Evolutionary conservation across 2,329 filamentous ascomycete species (phyloP).

Genomic region (Lachnellula hyalina): DNA sequence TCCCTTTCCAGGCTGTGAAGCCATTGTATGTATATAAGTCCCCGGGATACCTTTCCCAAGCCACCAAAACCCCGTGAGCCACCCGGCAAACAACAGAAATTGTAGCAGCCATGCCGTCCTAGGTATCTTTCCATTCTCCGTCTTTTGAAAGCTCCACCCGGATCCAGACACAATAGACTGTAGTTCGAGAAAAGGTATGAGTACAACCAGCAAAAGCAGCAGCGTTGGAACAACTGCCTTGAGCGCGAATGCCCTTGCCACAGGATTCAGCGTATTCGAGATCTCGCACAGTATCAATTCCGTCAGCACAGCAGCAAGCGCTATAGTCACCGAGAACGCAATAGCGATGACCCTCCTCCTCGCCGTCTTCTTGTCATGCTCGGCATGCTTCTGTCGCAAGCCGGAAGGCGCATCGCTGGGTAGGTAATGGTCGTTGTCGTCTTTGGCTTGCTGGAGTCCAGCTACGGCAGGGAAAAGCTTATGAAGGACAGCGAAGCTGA

Average conservation of each 20-base stretch:
- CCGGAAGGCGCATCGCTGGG: constrained; percentile 56
- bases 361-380: constrained; percentile 49
- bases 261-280: constrained; percentile 64
- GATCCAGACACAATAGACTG: constrained; percentile 46
- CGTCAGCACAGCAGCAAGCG: constrained; percentile 69
- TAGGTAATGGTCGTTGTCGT: constrained; percentile 57
- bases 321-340: constrained; percentile 73
- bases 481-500: constrained; percentile 57
- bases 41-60: constrained; percentile 59
- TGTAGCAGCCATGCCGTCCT: constrained; percentile 62
- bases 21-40: constrained; percentile 42
- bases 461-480: constrained; percentile 71
- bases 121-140: constrained; percentile 50
- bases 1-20: constrained; percentile 34
- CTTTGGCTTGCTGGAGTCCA: constrained; percentile 41
- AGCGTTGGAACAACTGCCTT: constrained; percentile 65
- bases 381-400: constrained; percentile 53
- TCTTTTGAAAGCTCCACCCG: constrained; percentile 59
- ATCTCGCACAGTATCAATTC: constrained; percentile 83
- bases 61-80: constrained; percentile 74
- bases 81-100: constrained; percentile 54
- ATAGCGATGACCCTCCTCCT: constrained; percentile 50
- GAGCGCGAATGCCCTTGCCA: constrained; percentile 63
- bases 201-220: constrained; percentile 64
- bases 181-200: constrained; percentile 76